A percentile compares a stretch with the other conserved stretches of the same genome.
phyloP scores from a whole-genome alignment of 73 alveolate genomes.

The Tetrahymena thermophila region DNA sequence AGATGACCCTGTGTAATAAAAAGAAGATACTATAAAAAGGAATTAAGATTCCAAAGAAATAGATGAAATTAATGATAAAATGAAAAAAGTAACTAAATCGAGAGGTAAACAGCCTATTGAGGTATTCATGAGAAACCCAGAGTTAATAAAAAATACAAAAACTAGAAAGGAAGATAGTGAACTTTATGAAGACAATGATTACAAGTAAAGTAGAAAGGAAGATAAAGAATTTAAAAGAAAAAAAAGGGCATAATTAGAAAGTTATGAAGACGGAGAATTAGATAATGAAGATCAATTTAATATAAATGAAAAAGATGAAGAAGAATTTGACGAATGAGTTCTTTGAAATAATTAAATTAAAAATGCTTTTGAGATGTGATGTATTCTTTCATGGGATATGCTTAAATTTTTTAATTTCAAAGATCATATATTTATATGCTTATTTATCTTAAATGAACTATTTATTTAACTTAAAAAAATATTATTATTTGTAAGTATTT shows the following conservation, averaged over 20 bases:
- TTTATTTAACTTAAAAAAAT: too few relatives aligned
- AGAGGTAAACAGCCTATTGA: background rate
- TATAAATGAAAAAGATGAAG: background rate
- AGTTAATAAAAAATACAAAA: background rate
- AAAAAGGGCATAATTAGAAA: background rate
- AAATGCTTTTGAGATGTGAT: too few relatives aligned
- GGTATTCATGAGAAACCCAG: background rate
- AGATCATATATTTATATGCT: too few relatives aligned
- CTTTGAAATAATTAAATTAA: background rate
- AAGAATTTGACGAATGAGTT: background rate
- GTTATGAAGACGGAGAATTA: background rate
- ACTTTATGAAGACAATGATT: background rate
- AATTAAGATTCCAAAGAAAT: background rate
- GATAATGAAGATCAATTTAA: background rate
- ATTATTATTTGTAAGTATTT: too few relatives aligned
- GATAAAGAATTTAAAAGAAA: background rate
- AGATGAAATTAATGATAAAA: background rate
- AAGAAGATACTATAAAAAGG: background rate
- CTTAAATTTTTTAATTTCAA: too few relatives aligned
- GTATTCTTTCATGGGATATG: too few relatives aligned
- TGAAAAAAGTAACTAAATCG: background rate
- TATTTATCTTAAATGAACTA: too few relatives aligned
- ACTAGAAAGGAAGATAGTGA: background rate
- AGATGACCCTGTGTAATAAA: background rate
- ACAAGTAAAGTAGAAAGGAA: background rate